Conservation (phyloP, 2,329 filamentous ascomycete genomes). For the Colletotrichum tropicicola region DNA sequence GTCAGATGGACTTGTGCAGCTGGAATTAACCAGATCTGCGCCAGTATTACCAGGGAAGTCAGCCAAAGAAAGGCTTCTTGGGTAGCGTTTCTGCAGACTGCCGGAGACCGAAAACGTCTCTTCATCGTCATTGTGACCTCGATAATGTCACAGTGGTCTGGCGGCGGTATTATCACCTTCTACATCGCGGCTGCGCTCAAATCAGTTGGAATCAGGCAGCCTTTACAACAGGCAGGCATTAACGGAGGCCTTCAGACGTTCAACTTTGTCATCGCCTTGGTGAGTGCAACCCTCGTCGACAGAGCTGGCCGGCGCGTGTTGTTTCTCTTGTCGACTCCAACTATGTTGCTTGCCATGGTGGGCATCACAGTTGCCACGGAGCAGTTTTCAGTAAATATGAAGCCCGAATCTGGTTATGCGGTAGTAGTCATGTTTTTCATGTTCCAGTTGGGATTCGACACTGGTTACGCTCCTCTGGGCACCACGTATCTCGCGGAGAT, state of each 20-base stretch:
- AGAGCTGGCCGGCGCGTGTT: slow-evolving; percentile 36
- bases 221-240: slow-evolving; percentile 35
- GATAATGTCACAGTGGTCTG: slow-evolving; percentile 39
- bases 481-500: background rate
- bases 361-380: slow-evolving; percentile 44
- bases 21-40: background rate
- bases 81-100: background rate
- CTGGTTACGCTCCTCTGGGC: background rate
- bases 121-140: background rate
- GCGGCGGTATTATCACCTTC: slow-evolving; percentile 42
- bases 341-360: slow-evolving; percentile 42
- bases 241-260: slow-evolving; percentile 39
- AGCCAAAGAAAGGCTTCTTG: background rate
- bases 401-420: slow-evolving; percentile 34
- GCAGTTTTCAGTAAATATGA: slow-evolving; percentile 37
- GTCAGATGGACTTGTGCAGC: background rate
- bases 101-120: background rate
- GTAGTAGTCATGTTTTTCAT: background rate
- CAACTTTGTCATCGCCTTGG: slow-evolving; percentile 35
- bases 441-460: background rate
- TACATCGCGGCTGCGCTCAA: slow-evolving; percentile 31
- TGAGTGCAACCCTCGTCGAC: slow-evolving; percentile 37
- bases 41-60: background rate
- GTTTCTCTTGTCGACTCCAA: slow-evolving; percentile 32
- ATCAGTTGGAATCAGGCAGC: slow-evolving; percentile 30